Evolutionary conservation across 768 basidiomycete genomes (phyloP), one percentile per base, ranked within the genome.

Genomic region (Candolleomyces efflorescens): DNA sequence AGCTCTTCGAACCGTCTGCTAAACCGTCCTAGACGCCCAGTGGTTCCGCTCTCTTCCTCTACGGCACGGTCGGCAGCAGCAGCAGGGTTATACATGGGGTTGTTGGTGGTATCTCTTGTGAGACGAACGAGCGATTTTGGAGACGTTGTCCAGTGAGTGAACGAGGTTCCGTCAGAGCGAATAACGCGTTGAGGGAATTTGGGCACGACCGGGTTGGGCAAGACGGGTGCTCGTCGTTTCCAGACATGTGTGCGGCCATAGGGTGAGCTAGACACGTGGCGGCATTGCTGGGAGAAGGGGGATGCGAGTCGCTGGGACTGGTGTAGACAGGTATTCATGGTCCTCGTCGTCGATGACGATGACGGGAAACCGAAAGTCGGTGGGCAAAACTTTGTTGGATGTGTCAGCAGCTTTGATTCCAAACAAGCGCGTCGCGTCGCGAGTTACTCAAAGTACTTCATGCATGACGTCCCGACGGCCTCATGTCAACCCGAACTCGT

Each of bases 71-170:
- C 84, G 58, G 75, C 76, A 23, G 79, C 74, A 59, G 78, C 73
- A 3, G 82, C 81, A 2, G 88, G 83, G 66, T 91, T 90, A 89
- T 90, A 97, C 5, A 92, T 71, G 1, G 94, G 90, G 65, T 94
- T 87, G 69, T 94, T 97, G 15, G 90, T 91, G 51, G 90, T 86
- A 65, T 96, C 94, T 43, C 93, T 85, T 18, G 93, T 90, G 48
- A 95, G 78, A 38, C 86, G 82, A 47, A 92, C 81, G 38, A 82
- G 70, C 3, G 88, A 86, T 5, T 85, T 86, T 0, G 94, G 94
- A 0, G 93, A 92, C 1, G 94, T 95, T 12, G 90, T 92, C 82
- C 88, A 90, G 63, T 94, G 90, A 4, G 82, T 85, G 69, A 92
- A 93, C 0, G 89, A 90, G 24, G 90, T 89, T 11, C 94, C 94